Base-by-base conservation (phyloP, 2,329 filamentous ascomycete species). In the Lojkania enalia region DNA sequence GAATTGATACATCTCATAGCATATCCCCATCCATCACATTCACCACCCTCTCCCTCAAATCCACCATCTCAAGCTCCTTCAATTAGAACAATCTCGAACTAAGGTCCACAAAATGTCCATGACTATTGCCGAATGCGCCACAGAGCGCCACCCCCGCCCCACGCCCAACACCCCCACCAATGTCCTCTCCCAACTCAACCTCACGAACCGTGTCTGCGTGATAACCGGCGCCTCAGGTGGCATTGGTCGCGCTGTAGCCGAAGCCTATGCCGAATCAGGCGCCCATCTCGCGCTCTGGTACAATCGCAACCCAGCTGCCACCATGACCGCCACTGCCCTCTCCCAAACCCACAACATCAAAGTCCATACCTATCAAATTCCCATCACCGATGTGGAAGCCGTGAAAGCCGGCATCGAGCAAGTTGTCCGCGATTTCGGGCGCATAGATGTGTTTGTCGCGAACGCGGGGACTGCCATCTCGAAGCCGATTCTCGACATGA, bases 401-500 rank as follows among this genome's bases (percentile, higher is more conserved):
- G 71, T 84, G 14, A 77, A 84, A 52, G 67, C 72, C 35, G 72
- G 77, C n/a, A 79, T 85, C 31, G 72, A 81, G 58, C 71, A 76
- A 49, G 87, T 85, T 19, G 74, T 84, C 57, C 71, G 75, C 44
- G 87, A 91, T 58, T 90, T 90, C 55, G 81, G 82, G 60, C 75
- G 80, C 66, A 75, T 85, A 54, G 82, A 85, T 55, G 78, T 77
- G 48, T 84, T 85, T 66, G 78, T 86, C 50, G 83, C 83, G 61
- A 86, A 86, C 63, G 85, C 86, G 35, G 49, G 76, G 14, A 79
- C 77, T 64, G 74, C 74, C 3, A 79, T 77, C 20, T 78, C 75
- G 0, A 81, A 82, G 54, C 74, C 77, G 0, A 75, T 83, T 12
- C 62, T 81, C 1, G 79, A 83, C 38, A 74, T 77, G 50, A 76